Base-by-base conservation (phyloP, 176 grass and related monocot species). In the Tillandsia fasciculata region DNA sequence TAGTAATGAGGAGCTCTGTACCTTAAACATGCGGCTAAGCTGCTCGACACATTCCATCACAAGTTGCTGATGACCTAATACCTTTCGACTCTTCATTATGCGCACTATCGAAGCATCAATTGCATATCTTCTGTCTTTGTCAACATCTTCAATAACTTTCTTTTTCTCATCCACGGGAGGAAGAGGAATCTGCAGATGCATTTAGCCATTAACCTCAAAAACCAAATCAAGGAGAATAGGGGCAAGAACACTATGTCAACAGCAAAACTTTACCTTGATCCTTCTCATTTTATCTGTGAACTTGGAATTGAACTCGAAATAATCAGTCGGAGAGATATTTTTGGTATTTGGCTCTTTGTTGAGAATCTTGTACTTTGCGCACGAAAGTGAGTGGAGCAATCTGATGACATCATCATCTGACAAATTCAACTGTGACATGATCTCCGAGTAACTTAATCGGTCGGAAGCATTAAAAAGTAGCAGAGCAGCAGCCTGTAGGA, bases 81-180 rank as follows among this genome's bases (percentile, higher is more conserved):
- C 80, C 77, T 99, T 99, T 24, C 90, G 84, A 26, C 90, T 93
- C 64, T 99, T 99, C 94, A 99, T 99, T 68, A 99, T 93, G 58
- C 94, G 90, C 50, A 99, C 94, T 69, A 99, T 90, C 28, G 94
- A 87, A 22, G 94, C 94, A 86, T 99, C 90, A n/a, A 99, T 99
- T 20, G 87, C 94, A 51, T 99, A 99, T 71, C 89, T 90, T 66
- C 94, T 81, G 57, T 90, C 94, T 47, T 93, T 99, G 69, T 90
- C 94, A 76, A 99, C 89, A 10, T 99, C 94, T 86, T 99, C 94
- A 49, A 99, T 83, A 48, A 99, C 89, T 72, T 90, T 93, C 79
- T 97, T 97, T 82, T 99, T 99, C 84, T 99, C 94, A 78, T 99
- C 87, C 49, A 99, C 90, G 42, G 94, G 90, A 69, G 94, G 90